Evolutionary conservation across 495 filamentous ascomycete species (phyloP), one percentile per base, ranked within the genome.

Genomic region (Daldinia childiae): DNA sequence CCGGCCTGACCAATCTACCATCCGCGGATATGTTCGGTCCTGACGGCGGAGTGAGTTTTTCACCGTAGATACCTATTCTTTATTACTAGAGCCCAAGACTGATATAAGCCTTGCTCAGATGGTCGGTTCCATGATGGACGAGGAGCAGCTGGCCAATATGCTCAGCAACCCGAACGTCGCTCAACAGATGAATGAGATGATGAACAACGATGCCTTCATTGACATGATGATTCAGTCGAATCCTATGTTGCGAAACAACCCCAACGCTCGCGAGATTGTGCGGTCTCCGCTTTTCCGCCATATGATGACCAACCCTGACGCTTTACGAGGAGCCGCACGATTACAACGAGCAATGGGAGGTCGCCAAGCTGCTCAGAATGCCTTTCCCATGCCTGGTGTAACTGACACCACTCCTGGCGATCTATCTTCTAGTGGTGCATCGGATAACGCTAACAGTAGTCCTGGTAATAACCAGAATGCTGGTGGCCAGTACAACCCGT

Each of bases 241-340:
- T 77, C 96, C 96, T 8, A 90, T 93, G 87, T 87, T 98, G 3
- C 92, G 93, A 57, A 87, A 90, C 64, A 93, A 93, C 82, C 93
- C 94, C 21, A 88, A 91, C 62, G 91, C 90, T 19, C 91, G 93
- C 59, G 86, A 95, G 74, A 89, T 97, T 79, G 85, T 99, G 74
- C 88, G 91, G 64, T 94, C 92, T 26, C 93, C 94, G 0, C 86
- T 92, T 59, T 94, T 98, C 76, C 88, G 96, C 66, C 87, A 92
- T 19, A 97, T 98, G 93, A 90, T 99, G 87, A 95, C 94, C n/a
- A 93, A 96, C 74, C 96, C 96, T 27, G 89, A 92, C 15, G 88
- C 90, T 26, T 83, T 98, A 24, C 86, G 95, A 43, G 87, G 90
- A 71, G 92, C 93, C 68, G 84, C 92, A 45, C 88, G 92, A 62